A percentile compares a stretch with the other conserved stretches of the same genome.
Evolutionary conservation across 2,329 filamentous ascomycete genomes (phyloP).

Genomic region (Hypomyces rosellus): DNA sequence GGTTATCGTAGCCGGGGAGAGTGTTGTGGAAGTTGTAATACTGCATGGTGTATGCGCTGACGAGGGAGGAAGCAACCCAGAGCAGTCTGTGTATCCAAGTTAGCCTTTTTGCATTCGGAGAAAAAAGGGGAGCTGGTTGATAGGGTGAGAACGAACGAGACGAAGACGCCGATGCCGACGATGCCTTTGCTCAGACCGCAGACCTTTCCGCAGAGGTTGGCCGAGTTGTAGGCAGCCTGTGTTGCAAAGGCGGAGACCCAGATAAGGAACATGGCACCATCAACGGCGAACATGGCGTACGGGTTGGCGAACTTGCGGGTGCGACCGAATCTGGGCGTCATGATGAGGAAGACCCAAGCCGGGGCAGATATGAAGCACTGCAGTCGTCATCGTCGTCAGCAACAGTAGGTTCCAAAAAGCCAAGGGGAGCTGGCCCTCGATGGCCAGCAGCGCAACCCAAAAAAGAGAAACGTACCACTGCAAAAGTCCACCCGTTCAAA

Average conservation of each 20-base stretch:
- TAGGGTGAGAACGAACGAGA: constrained; percentile 47
- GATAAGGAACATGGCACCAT: constrained; percentile 51
- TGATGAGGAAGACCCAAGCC: constrained; percentile 58
- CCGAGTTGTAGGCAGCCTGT: constrained; percentile 57
- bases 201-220: constrained; percentile 46
- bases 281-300: constrained; percentile 53
- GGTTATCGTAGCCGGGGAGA: constrained; percentile 55
- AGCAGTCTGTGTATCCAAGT: constrained; percentile 39
- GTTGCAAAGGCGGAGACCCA: constrained; percentile 63
- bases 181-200: constrained; percentile 58
- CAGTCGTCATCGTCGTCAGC: background rate
- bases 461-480: constrained; percentile 53
- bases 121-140: background rate
- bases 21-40: constrained; percentile 57
- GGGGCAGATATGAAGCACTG: constrained; percentile 61
- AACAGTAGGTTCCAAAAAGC: background rate
- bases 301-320: constrained; percentile 57
- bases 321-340: constrained; percentile 57
- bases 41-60: constrained; percentile 54
- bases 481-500: constrained; percentile 58
- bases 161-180: constrained; percentile 56
- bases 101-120: background rate
- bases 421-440: background rate
- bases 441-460: background rate
- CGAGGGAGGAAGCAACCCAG: constrained; percentile 45